Percentiles rank a stretch among this genome's conserved stretches.
These are phyloP conservation scores for Arachis hypogaea DNA, from an alignment of 306 rosid genomes.

Conservation along the genomic window DNA sequence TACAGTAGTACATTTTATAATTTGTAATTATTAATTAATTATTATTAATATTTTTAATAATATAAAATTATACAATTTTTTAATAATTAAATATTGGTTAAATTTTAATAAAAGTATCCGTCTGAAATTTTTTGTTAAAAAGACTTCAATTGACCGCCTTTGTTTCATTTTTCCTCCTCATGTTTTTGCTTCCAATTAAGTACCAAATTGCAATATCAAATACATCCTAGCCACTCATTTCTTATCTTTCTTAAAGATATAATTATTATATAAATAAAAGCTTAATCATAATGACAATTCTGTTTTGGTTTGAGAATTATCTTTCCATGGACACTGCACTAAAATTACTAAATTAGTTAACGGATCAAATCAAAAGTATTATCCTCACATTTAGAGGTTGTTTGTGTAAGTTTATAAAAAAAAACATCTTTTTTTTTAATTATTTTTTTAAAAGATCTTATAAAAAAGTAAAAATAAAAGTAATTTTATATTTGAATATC, in stretches of 20 bases:
- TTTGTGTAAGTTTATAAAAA: too few species aligned
- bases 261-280: background rate
- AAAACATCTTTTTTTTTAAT: too few species aligned
- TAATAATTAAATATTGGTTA: too few species aligned
- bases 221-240: slow-evolving; percentile 10
- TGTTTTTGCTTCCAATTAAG: background rate
- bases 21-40: too few species aligned
- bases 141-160: background rate
- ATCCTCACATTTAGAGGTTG: background rate
- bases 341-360: background rate
- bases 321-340: background rate
- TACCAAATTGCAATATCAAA: background rate
- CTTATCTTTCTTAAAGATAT: background rate
- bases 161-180: slow-evolving; percentile 2
- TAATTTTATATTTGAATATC: too few species aligned
- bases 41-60: too few species aligned
- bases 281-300: background rate
- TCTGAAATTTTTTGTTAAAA: too few species aligned
- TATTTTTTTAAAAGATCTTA: too few species aligned
- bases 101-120: too few species aligned
- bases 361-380: slow-evolving; percentile 20
- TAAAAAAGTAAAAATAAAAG: too few species aligned
- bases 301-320: background rate
- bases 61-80: too few species aligned
- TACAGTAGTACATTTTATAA: background rate